phyloP scores from a whole-genome alignment of 495 filamentous ascomycete genomes.

The Penicillium coprophilum region DNA sequence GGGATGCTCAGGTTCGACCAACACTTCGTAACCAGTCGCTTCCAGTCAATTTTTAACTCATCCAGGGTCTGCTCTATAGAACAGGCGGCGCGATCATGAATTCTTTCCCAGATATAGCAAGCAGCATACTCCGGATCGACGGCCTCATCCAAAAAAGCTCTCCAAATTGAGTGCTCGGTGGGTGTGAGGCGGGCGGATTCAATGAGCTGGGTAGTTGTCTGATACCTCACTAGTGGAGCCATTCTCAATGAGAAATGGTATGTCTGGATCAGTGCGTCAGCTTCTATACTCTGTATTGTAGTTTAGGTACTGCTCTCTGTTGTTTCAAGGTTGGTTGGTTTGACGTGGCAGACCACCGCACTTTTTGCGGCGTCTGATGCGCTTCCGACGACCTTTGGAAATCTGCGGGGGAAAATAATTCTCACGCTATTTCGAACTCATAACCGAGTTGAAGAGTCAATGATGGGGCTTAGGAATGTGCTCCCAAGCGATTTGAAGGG shows the following conservation, averaged over 20 bases:
- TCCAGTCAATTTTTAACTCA: slow-evolving; percentile 2
- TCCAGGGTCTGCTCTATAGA: neutral
- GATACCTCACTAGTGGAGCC: neutral
- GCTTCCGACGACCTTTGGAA: too few relatives aligned
- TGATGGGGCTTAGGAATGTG: too few relatives aligned
- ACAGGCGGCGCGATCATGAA: neutral
- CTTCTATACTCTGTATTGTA: neutral
- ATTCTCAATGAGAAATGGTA: neutral
- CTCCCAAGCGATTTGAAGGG: too few relatives aligned
- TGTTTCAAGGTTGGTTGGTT: too few relatives aligned
- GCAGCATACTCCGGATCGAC: slow-evolving; percentile 4
- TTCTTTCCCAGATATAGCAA: neutral
- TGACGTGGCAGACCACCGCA: too few relatives aligned
- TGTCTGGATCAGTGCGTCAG: neutral
- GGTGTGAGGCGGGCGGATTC: slow-evolving; percentile 3
- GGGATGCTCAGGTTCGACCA: too few relatives aligned
- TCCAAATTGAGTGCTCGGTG: slow-evolving; percentile 8
- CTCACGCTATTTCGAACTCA: too few relatives aligned
- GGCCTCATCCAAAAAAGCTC: slow-evolving; percentile 1
- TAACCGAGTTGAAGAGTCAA: too few relatives aligned
- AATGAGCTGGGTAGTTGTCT: neutral
- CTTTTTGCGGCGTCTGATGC: too few relatives aligned
- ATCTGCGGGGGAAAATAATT: too few relatives aligned
- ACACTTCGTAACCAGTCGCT: neutral
- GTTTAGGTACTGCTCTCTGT: neutral